phyloP scores from a whole-genome alignment of 2,329 filamentous ascomycete species.

The Diaporthe eres region DNA sequence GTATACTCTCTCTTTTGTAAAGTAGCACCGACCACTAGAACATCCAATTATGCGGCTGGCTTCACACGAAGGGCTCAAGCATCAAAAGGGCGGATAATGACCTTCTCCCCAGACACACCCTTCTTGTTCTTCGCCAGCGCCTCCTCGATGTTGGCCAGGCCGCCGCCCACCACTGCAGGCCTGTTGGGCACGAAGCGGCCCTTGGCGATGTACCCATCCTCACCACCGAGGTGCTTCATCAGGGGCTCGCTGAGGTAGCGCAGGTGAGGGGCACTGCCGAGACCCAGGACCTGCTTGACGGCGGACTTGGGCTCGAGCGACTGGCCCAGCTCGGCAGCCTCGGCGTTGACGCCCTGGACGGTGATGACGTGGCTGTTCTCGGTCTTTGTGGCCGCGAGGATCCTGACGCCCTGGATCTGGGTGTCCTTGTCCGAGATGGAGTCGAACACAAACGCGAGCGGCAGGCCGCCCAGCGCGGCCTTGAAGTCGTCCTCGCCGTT shows the following conservation, averaged over 20 bases:
- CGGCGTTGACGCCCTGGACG: slow-evolving; percentile 40
- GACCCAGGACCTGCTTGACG: slow-evolving; percentile 38
- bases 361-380: slow-evolving; percentile 43
- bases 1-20: no score
- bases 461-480: slow-evolving; percentile 46
- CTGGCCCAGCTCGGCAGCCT: slow-evolving; percentile 43
- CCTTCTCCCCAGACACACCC: slow-evolving; percentile 48
- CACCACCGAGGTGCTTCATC: slow-evolving; percentile 46
- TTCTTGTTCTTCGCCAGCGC: slow-evolving; percentile 47
- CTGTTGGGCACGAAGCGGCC: slow-evolving; percentile 50
- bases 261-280: slow-evolving; percentile 48
- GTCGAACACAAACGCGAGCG: slow-evolving; percentile 51
- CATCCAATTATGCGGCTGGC: background rate
- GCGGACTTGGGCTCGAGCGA: slow-evolving; percentile 32
- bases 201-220: slow-evolving; percentile 50
- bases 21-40: no score
- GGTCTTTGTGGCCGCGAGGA: slow-evolving; percentile 44
- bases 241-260: slow-evolving; percentile 50
- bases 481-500: slow-evolving; percentile 46
- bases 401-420: slow-evolving; percentile 50
- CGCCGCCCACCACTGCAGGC: slow-evolving; percentile 47
- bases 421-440: slow-evolving; percentile 49
- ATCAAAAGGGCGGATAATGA: slow-evolving; percentile 44
- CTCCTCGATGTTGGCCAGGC: slow-evolving; percentile 47
- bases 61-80: background rate